Conservation (phyloP, 805 yeast species). For the Yarrowia osloensis region DNA sequence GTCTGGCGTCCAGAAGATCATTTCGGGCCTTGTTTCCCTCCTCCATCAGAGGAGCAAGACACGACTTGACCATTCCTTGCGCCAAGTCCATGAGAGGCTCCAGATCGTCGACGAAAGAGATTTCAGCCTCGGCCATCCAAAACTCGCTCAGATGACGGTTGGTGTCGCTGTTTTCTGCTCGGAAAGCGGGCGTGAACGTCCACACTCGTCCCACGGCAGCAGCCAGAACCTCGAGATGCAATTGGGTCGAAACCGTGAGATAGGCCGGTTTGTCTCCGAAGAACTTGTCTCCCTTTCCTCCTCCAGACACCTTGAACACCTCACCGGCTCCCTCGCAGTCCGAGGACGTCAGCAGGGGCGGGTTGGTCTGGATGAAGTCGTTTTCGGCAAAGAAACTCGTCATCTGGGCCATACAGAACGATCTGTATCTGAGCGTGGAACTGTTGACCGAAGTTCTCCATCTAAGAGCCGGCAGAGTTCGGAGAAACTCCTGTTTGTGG, state of each 20-base stretch:
- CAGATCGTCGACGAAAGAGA: slow-evolving; percentile 63
- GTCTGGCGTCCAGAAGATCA: slow-evolving; percentile 38
- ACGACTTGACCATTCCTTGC: slow-evolving; percentile 66
- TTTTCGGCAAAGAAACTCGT: slow-evolving; percentile 54
- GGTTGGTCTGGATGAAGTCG: slow-evolving; percentile 70
- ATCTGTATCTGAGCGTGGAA: slow-evolving; percentile 70
- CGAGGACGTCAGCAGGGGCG: slow-evolving; percentile 83
- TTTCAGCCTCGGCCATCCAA: slow-evolving; percentile 97
- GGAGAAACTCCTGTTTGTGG: slow-evolving; percentile 63
- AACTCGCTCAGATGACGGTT: slow-evolving; percentile 90
- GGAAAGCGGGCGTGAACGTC: slow-evolving; percentile 86
- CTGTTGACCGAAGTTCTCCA: slow-evolving; percentile 70
- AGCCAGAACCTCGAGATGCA: slow-evolving; percentile 82
- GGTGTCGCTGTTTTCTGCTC: slow-evolving; percentile 92
- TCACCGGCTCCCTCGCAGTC: slow-evolving; percentile 99
- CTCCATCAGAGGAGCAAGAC: slow-evolving; percentile 41
- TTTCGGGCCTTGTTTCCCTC: slow-evolving; percentile 34
- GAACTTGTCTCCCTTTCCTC: slow-evolving; percentile 47
- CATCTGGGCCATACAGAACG: slow-evolving; percentile 59
- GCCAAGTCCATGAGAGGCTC: slow-evolving; percentile 63
- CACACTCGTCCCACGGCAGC: slow-evolving; percentile 78
- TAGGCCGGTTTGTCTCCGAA: slow-evolving; percentile 51
- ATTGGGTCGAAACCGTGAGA: slow-evolving; percentile 87
- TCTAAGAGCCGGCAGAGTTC: slow-evolving; percentile 74
- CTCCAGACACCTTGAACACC: slow-evolving; percentile 60